Percentiles rank a stretch among this genome's conserved stretches.
Conservation (phyloP, 2,329 filamentous ascomycete species). For the Coccinonectria pachysandricola region DNA sequence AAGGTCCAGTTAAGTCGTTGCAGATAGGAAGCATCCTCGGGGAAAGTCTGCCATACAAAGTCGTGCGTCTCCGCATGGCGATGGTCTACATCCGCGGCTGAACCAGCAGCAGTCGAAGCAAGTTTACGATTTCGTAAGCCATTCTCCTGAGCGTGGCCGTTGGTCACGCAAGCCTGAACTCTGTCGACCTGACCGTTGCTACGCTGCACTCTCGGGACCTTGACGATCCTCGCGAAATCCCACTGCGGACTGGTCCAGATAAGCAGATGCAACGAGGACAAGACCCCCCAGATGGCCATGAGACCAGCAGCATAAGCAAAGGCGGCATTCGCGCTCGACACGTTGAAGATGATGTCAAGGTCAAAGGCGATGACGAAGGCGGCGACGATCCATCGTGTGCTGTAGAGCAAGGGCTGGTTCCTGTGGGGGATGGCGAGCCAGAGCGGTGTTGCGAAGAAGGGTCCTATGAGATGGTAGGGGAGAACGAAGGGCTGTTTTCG, state of each 20-base stretch:
- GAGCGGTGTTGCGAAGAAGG: slow-evolving; percentile 38
- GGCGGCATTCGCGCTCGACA: slow-evolving; percentile 42
- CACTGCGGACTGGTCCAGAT: slow-evolving; percentile 47
- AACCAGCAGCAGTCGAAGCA: too few relatives aligned
- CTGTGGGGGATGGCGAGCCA: slow-evolving; percentile 48
- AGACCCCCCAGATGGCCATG: slow-evolving; percentile 37
- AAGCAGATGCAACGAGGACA: slow-evolving; percentile 39
- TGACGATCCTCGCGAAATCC: slow-evolving; percentile 41
- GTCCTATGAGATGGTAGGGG: slow-evolving; percentile 38
- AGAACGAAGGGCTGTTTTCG: slow-evolving; percentile 38
- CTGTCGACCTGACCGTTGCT: too few relatives aligned
- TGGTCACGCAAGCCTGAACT: too few relatives aligned
- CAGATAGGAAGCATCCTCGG: slow-evolving; percentile 35
- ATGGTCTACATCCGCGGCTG: neutral
- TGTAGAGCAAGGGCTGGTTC: slow-evolving; percentile 39
- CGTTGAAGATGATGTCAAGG: slow-evolving; percentile 27
- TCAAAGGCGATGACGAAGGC: slow-evolving; percentile 34
- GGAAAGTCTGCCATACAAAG: slow-evolving; percentile 53
- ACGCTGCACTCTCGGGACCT: too few relatives aligned
- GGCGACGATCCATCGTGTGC: slow-evolving; percentile 38
- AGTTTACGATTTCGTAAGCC: slow-evolving; percentile 11
- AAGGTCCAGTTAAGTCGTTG: slow-evolving; percentile 44
- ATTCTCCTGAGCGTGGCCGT: slow-evolving; percentile 2
- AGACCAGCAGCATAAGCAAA: slow-evolving; percentile 41
- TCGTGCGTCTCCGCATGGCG: slow-evolving; percentile 26